Base-by-base conservation (phyloP, 345 rosid genomes). In the Gossypium raimondii region DNA sequence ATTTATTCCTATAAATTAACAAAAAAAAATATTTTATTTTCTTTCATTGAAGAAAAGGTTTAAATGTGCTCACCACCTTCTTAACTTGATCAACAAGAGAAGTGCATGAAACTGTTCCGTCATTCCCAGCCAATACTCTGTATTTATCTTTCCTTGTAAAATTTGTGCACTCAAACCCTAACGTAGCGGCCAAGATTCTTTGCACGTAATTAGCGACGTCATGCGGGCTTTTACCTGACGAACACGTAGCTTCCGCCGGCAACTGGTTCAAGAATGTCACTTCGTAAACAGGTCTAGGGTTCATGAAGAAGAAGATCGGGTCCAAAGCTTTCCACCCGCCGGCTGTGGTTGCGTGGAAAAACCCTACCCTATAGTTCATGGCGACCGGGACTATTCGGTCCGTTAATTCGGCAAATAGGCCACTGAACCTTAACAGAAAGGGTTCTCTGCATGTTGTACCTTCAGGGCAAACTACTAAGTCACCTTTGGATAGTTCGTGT, bases 391-490 rank as follows among this genome's bases (percentile, higher is more conserved):
- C 97, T 2, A 94, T 92, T 25, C 82, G 81, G 64, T 94, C 98
- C 0, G 97, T 94, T 63, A 90, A 70, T 67, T 94, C 98, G 0
- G 97, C 98, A 43, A 94, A 94, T 13, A 92, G 90, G 8, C 89
- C 97, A 50, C 97, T 92, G 66, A 94, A 94, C 61, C 98, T 79
- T 55, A 94, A 72, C 11, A 92, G 75, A 72, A 92, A 92, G 4
- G 98, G 98, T 44, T 94, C 98, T 6, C 98, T 84, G 53, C 98
- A 94, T 4, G 98, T 94, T 4, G 98, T 94, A 27, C 98, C 98
- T 76, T 94, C 97, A 0, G 97, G 98, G 55, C 97, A 94, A 0
- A 92, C 97, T 4, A 82, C 98, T 8, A 94, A 79, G 57, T 94
- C 98, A 0, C 95, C 93, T 47, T 84, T 80, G 34, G 85, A 61